phyloP scores from a whole-genome alignment of 75 land plant species.

The Pinus albicaulis region DNA sequence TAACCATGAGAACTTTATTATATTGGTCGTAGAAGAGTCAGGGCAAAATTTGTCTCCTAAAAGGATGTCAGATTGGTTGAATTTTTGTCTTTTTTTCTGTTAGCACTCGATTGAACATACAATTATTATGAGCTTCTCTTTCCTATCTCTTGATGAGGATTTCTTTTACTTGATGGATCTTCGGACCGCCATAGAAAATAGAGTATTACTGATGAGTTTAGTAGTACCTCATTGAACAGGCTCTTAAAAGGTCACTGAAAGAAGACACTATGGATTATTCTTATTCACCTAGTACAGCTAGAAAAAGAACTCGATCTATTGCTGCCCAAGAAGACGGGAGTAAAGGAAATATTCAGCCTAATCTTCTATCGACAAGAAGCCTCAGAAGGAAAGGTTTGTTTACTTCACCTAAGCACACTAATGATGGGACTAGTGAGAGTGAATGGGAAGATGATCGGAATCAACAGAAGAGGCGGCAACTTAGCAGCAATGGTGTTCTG shows the following conservation, averaged over 20 bases:
- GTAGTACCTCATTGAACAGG: conserved; percentile 2
- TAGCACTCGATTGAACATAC: background rate
- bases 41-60: background rate
- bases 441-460: background rate
- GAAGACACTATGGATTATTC: conserved; percentile 8
- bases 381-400: background rate
- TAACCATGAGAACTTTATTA: too few species aligned
- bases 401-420: background rate
- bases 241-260: conserved; percentile 12
- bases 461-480: too few species aligned
- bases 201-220: background rate
- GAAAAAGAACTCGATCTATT: conserved; percentile 2
- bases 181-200: background rate
- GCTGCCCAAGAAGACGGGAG: background rate
- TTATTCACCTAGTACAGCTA: background rate
- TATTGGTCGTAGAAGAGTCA: background rate
- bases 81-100: background rate
- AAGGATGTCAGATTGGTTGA: background rate
- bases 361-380: background rate
- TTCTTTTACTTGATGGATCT: background rate
- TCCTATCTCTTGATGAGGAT: background rate
- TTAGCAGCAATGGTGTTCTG: too few species aligned
- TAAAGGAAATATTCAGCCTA: background rate
- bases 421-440: conserved; percentile 1
- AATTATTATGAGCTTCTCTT: background rate